Base-by-base conservation (phyloP, 495 filamentous ascomycete species). In the Coniosporium apollinis region DNA sequence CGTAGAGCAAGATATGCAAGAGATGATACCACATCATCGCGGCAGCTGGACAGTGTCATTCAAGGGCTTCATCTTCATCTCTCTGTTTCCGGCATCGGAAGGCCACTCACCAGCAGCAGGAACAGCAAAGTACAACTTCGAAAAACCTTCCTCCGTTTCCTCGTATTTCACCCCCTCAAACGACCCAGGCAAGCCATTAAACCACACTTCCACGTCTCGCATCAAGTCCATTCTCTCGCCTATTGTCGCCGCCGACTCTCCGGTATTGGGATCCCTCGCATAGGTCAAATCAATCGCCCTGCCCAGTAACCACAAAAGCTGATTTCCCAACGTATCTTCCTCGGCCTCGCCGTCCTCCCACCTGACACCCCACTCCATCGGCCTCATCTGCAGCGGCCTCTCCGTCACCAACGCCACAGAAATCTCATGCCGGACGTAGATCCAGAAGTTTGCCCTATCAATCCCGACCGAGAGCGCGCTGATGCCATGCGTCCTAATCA, bases 391-490 rank as follows among this genome's bases (percentile, higher is more conserved):
- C 16, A 47, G 36, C 14, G 48, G 43, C 16, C 28, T 19, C 34
- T 50, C 47, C 24, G 37, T 45, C 9, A 38, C 25, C 17, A 50
- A 26, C 3, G 49, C 49, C 5, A 50, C 31, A 16, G 24, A 34
- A 19, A 49, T 42, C 28, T 50, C 49, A 9, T 52, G 49, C 20
- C 46, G 28, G 8, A 49, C 41, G 22, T 49, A 49, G 24, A 52
- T 34, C 47, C 47, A 52, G 28, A 52, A 52, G 19, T 37, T 44
- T 9, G 49, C 49, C 13, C 22, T 26, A 7, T 44, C 37, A 11
- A 52, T 35, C n/a, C 40, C 40, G 2, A n/a, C 34, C 14, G 43
- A 38, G 13, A 21, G 25, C 15, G 37, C 44, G 22, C 15, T 26
- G n/a, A 49, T 41, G 15, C 25, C n/a, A 11, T 38, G 39, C 2